Evolutionary conservation across 345 rosid species (phyloP), one percentile per base, ranked within the genome.

Genomic region (Brassica rapa): DNA sequence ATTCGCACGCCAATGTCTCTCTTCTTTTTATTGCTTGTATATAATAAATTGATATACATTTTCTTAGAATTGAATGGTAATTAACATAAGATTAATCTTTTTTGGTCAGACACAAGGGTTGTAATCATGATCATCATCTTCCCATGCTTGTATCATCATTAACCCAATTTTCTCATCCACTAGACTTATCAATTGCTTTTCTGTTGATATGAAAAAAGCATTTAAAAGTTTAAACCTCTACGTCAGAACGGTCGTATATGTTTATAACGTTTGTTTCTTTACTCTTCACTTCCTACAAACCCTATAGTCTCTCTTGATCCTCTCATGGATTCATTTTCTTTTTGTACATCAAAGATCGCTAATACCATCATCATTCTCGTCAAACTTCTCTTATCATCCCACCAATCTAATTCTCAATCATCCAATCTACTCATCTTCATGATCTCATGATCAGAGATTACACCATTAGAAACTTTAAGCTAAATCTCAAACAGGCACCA

Each of bases 381-480:
- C 59, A 76, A 37, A 56, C 68, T 81, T 76, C 73, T 66, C 73
- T 59, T 75, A 65, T 76, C 77, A 65, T 51, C 49, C n/a, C 67
- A 81, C 81, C 62, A 78, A 79, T 64, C 82, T 39, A 62, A 77
- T 39, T 77, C 88, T 57, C 86, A 89, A 76, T 80, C 70, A 30
- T 90, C 78, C 86, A 80, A 79, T 90, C 96, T 5, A 66, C 84
- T 21, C 86, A 80, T 24, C 83, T 83, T 49, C 88, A 90, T 0
- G 99, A 95, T 85, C 91, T 91, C 66, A 80, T 91, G 72, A 88
- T 90, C 56, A 86, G 89, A 78, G 94, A 95, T 74, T 89, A 91
- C 86, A 86, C 90, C 10, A 83, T 91, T 76, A 80, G 83, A 75
- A 89, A 88, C 84, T 88, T 79, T 66, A 75, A 78, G 84, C 79